A percentile compares a stretch with the other conserved stretches of the same genome.
These are phyloP conservation scores for Baeospora myosura DNA, from an alignment of 1,284 basidiomycete species.

Conservation along the genomic window DNA sequence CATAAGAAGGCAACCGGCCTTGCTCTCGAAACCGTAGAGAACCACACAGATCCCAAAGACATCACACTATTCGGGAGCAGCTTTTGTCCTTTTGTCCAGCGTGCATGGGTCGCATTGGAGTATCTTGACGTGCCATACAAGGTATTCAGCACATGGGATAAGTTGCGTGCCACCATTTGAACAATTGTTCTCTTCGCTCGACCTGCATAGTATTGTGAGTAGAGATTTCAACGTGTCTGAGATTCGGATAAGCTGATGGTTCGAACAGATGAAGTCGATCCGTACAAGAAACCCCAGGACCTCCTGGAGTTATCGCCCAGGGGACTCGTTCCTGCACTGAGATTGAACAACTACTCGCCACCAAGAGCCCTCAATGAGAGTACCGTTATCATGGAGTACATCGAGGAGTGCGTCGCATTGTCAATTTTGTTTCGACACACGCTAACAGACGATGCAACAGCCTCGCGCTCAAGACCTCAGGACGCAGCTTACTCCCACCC, in stretches of 20 bases:
- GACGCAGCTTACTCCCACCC: conserved; percentile 50
- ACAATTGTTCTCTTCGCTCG: no score
- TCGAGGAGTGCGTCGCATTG: conserved; percentile 55
- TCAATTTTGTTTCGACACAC: conserved; percentile 5
- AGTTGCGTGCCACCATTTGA: no score
- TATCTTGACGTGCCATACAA: conserved; percentile 55
- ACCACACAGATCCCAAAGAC: conserved; percentile 35
- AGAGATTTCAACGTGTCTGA: not conserved
- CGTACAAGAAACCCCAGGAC: conserved; percentile 73
- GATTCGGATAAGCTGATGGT: no score
- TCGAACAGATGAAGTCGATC: conserved; percentile 64
- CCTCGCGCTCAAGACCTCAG: conserved; percentile 36
- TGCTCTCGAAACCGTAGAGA: conserved; percentile 49
- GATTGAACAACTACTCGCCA: conserved; percentile 43
- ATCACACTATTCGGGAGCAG: conserved; percentile 65
- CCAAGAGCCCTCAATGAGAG: conserved; percentile 61
- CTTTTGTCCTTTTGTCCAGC: conserved; percentile 72
- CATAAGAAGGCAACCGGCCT: conserved; percentile 51
- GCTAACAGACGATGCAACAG: not conserved
- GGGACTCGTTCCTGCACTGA: conserved; percentile 69
- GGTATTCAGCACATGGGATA: no score
- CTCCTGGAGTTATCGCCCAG: conserved; percentile 75
- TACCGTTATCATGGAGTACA: conserved; percentile 65
- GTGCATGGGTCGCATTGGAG: conserved; percentile 65
- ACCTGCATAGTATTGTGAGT: conserved; percentile 20